These are phyloP conservation scores for Linnemannia schmuckeri DNA, from an alignment of 192 early-diverging fungal genomes.

Conservation along the genomic window DNA sequence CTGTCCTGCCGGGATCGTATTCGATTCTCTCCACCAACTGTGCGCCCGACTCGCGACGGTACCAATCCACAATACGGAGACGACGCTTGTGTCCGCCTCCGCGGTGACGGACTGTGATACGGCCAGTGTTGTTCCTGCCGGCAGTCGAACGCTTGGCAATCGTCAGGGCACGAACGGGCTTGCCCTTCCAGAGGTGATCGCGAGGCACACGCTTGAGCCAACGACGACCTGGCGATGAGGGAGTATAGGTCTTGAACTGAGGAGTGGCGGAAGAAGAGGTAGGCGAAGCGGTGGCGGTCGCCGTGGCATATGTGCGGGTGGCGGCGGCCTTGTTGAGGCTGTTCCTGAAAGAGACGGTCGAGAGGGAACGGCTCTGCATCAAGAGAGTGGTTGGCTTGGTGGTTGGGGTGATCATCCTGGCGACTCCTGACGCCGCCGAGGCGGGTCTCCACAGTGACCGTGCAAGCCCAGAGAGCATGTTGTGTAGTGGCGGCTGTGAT, in stretches of 20 bases:
- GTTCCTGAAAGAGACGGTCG: conserved; percentile 10
- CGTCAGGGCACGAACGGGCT: conserved; percentile 82
- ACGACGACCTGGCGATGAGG: conserved; percentile 86
- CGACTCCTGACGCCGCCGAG: conserved; percentile 12
- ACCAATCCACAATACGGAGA: conserved; percentile 90
- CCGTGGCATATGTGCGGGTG: not conserved
- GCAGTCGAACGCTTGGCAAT: conserved; percentile 86
- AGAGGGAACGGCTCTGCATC: not conserved
- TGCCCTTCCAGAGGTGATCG: conserved; percentile 91
- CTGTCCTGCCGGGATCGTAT: conserved; percentile 94
- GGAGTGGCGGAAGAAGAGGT: conserved; percentile 40
- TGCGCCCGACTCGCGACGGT: conserved; percentile 77
- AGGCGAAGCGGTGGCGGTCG: conserved; percentile 13
- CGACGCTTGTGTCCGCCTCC: conserved; percentile 94
- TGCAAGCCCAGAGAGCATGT: conserved; percentile 45
- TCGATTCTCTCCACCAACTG: conserved; percentile 92
- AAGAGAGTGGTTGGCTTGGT: conserved; percentile 1
- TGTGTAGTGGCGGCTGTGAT: conserved; percentile 6
- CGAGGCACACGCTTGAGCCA: conserved; percentile 87
- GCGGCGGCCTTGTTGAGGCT: not conserved
- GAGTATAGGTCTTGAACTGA: conserved; percentile 95
- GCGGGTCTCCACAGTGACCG: conserved; percentile 42
- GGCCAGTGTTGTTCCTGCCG: conserved; percentile 91
- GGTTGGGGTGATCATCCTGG: conserved; percentile 32
- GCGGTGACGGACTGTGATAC: conserved; percentile 91